Conservation (phyloP, 31 red algal species). For the Asparagopsis taxiformis region DNA sequence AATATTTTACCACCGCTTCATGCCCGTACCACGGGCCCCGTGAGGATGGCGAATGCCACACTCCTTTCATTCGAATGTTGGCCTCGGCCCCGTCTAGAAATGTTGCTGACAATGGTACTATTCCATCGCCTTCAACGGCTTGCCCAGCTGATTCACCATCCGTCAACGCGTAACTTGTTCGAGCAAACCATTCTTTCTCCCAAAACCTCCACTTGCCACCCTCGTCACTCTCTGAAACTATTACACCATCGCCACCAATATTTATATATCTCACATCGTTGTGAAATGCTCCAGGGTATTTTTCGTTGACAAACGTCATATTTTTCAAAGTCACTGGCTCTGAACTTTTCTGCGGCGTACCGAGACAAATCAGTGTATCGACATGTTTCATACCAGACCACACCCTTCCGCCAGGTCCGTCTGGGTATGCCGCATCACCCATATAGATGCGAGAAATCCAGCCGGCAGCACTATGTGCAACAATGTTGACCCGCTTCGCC, state of each 20-base stretch:
- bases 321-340: constrained; percentile 50
- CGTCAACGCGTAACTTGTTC: constrained; percentile 52
- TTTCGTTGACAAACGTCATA: constrained; percentile 66
- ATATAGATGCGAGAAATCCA: constrained; percentile 87
- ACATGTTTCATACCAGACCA: constrained; percentile 34
- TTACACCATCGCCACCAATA: constrained; percentile 32
- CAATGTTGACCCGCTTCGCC: constrained; percentile 39
- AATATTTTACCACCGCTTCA: constrained; percentile 26
- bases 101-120: constrained; percentile 36
- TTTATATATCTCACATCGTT: constrained; percentile 29
- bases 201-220: constrained; percentile 32
- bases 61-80: constrained; percentile 47
- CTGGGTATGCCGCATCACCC: constrained; percentile 21
- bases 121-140: constrained; percentile 55
- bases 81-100: constrained; percentile 35
- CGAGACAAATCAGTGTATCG: constrained; percentile 49
- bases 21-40: constrained; percentile 47
- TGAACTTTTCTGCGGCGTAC: constrained; percentile 64
- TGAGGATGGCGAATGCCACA: constrained; percentile 58
- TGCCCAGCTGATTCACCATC: constrained; percentile 7
- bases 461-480: constrained; percentile 85
- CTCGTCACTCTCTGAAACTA: background rate
- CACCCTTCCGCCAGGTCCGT: background rate
- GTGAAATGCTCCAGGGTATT: constrained; percentile 47
- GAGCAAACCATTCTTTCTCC: constrained; percentile 33